phyloP scores from a whole-genome alignment of 495 filamentous ascomycete genomes.

The Poronia punctata region DNA sequence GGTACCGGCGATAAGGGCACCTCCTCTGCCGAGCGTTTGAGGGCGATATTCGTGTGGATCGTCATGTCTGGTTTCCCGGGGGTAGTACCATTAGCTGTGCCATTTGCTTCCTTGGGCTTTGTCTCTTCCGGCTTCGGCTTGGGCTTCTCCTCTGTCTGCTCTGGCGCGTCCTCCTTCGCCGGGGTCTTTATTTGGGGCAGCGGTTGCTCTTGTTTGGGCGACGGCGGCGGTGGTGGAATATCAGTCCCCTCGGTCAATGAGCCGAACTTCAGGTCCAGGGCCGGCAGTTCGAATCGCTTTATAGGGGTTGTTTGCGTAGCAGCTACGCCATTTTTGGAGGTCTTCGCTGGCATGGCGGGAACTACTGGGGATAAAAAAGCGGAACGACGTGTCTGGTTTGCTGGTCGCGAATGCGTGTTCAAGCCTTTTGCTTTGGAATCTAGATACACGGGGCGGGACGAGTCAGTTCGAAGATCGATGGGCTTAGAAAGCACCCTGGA shows the following conservation, averaged over 20 bases:
- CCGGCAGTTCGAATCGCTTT: constrained; percentile 48
- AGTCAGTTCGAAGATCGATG: too few species aligned
- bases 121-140: constrained; percentile 1
- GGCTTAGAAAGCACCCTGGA: too few species aligned
- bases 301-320: constrained; percentile 14
- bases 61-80: constrained; percentile 27
- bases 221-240: constrained; percentile 48
- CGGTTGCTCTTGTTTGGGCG: constrained; percentile 37
- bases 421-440: too few species aligned
- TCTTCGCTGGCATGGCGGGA: constrained; percentile 18
- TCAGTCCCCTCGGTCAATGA: constrained; percentile 51
- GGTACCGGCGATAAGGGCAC: constrained; percentile 36
- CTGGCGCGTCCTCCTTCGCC: constrained; percentile 15
- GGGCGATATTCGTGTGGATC: constrained; percentile 23
- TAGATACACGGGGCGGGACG: too few species aligned
- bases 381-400: not conserved
- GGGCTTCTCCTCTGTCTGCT: constrained; percentile 3
- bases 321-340: constrained; percentile 14
- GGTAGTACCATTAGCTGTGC: constrained; percentile 26
- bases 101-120: constrained; percentile 19
- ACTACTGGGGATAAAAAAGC: constrained; percentile 5
- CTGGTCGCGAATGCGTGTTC: not conserved
- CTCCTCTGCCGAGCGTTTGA: constrained; percentile 37
- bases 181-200: constrained; percentile 30
- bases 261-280: constrained; percentile 42